A percentile compares a stretch with the other conserved stretches of the same genome.
Evolutionary conservation across 768 basidiomycete species (phyloP).

Genomic region (Suillus bovinus): DNA sequence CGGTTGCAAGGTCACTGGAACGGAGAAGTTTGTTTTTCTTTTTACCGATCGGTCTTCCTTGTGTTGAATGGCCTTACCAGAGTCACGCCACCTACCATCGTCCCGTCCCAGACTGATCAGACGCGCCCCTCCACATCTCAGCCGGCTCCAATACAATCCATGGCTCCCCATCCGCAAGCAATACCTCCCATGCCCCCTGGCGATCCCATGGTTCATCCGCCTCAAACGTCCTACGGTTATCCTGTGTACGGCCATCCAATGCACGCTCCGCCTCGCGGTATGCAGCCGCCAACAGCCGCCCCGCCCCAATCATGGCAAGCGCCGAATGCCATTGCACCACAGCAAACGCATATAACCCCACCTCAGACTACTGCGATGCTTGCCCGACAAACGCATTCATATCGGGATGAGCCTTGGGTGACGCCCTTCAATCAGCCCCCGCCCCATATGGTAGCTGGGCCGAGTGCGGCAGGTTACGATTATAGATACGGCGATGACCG

Average conservation of each 20-base stretch:
- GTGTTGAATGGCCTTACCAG: slow-evolving; percentile 16
- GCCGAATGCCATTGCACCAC: slow-evolving; percentile 58
- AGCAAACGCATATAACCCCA: slow-evolving; percentile 60
- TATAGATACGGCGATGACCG: slow-evolving; percentile 69
- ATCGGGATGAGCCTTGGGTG: slow-evolving; percentile 58
- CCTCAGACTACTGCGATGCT: slow-evolving; percentile 47
- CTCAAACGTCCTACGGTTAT: slow-evolving; percentile 30
- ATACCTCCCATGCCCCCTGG: slow-evolving; percentile 30
- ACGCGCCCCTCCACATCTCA: slow-evolving; percentile 20
- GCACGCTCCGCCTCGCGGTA: slow-evolving; percentile 37
- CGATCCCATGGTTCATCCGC: slow-evolving; percentile 31
- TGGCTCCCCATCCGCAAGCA: slow-evolving; percentile 28
- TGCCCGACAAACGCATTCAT: slow-evolving; percentile 44
- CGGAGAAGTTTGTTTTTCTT: slow-evolving; percentile 56
- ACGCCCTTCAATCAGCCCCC: slow-evolving; percentile 52
- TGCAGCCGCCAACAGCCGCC: slow-evolving; percentile 47
- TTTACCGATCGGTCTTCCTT: neutral
- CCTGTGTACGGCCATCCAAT: slow-evolving; percentile 44
- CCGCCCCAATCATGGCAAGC: slow-evolving; percentile 69
- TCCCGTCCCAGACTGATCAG: slow-evolving; percentile 25
- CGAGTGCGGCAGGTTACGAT: slow-evolving; percentile 47
- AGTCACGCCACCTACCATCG: slow-evolving; percentile 24
- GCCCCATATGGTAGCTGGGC: slow-evolving; percentile 47
- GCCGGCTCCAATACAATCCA: slow-evolving; percentile 26
- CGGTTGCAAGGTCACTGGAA: slow-evolving; percentile 77